Evolutionary conservation across 2,329 filamentous ascomycete species (phyloP).

Genomic region (Aureobasidium lini): DNA sequence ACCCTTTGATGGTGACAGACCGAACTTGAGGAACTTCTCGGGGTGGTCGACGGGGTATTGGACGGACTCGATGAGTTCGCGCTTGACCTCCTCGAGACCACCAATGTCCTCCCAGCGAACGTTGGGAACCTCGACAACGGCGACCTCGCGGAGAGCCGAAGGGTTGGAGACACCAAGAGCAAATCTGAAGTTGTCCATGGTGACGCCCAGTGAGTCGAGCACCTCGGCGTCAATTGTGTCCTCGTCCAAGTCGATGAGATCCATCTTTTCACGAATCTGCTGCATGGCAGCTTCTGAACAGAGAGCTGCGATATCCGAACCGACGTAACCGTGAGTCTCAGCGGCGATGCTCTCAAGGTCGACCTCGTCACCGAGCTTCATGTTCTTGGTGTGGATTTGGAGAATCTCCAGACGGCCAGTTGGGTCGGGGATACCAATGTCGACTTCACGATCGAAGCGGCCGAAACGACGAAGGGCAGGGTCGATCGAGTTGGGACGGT

Average conservation of each 20-base stretch:
- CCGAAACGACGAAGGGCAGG: slow-evolving; percentile 95
- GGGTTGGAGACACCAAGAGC: slow-evolving; percentile 97
- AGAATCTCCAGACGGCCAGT: slow-evolving; percentile 98
- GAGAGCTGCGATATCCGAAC: slow-evolving; percentile 94
- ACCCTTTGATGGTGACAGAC: slow-evolving; percentile 93
- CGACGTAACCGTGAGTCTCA: slow-evolving; percentile 98
- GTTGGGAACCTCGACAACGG: slow-evolving; percentile 98
- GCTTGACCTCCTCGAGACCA: slow-evolving; percentile 96
- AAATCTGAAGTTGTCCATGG: slow-evolving; percentile 99
- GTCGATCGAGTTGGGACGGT: slow-evolving; percentile 97
- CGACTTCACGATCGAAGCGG: slow-evolving; percentile 97
- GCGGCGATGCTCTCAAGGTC: slow-evolving; percentile 94
- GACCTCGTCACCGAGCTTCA: slow-evolving; percentile 96
- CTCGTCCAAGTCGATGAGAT: slow-evolving; percentile 96
- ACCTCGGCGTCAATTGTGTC: slow-evolving; percentile 99
- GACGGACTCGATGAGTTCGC: slow-evolving; percentile 96
- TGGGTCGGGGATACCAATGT: slow-evolving; percentile 95
- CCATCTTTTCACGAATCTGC: slow-evolving; percentile 99
- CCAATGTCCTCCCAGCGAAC: slow-evolving; percentile 99
- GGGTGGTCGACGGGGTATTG: slow-evolving; percentile 99
- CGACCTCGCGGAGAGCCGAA: slow-evolving; percentile 95
- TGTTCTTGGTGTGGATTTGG: slow-evolving; percentile 99
- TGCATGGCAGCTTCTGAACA: slow-evolving; percentile 99
- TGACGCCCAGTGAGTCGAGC: slow-evolving; percentile 93
- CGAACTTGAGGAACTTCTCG: slow-evolving; percentile 99